Percentiles rank a stretch among this genome's conserved stretches.
phyloP scores from a whole-genome alignment of 352 stramenopile genomes.

The Pythium apleroticum region DNA sequence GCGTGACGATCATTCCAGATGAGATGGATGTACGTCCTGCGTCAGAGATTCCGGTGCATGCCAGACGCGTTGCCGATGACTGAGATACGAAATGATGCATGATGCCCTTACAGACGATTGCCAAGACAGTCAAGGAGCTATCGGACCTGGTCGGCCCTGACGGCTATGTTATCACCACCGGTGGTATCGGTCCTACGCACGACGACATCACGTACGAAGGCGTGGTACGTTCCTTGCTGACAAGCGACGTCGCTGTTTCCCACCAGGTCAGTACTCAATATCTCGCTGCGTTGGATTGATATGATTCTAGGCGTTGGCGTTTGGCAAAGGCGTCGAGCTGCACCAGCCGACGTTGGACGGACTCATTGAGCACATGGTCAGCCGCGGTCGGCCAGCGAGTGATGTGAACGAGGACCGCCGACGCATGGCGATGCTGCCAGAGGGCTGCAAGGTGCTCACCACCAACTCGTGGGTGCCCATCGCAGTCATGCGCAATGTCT shows the following conservation, averaged over 20 bases:
- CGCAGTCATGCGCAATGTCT: conserved; percentile 78
- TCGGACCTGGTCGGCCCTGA: conserved; percentile 67
- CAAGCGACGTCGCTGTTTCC: background rate
- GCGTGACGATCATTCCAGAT: conserved; percentile 77
- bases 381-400: conserved; percentile 30
- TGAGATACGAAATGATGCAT: background rate
- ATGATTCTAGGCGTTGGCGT: conserved; percentile 60
- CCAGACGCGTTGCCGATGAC: background rate
- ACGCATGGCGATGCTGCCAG: conserved; percentile 75
- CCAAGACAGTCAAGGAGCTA: conserved; percentile 68
- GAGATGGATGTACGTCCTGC: conserved; percentile 53
- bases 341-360: conserved; percentile 65
- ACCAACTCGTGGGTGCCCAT: conserved; percentile 73
- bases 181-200: conserved; percentile 82
- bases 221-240: conserved; percentile 42
- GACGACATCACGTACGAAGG: conserved; percentile 89
- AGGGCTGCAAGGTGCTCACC: conserved; percentile 52
- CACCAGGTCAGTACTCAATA: background rate
- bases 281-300: background rate
- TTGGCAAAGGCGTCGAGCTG: conserved; percentile 61
- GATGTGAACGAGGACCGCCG: conserved; percentile 67
- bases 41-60: background rate
- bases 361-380: conserved; percentile 45
- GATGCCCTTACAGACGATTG: conserved; percentile 44
- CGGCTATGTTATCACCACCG: conserved; percentile 87